Evolutionary conservation across 306 rosid genomes (phyloP), one percentile per base, ranked within the genome.

Genomic region (Glycine soja): DNA sequence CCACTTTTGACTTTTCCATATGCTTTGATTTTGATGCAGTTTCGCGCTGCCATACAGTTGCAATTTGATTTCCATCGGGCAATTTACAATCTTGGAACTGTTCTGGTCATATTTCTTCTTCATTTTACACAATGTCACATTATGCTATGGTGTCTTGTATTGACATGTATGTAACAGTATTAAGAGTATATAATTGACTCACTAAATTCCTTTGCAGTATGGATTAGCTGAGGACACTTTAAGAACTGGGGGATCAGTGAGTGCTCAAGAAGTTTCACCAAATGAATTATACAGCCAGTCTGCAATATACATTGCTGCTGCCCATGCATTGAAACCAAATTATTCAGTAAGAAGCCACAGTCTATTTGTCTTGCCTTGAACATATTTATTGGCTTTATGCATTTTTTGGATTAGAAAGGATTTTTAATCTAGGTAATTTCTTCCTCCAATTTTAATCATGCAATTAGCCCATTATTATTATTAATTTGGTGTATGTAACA

Each of bases 1-100:
- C 68, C 53, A 48, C 32, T 70, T 53, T 75, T 82, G 78, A 34
- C 62, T 70, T 80, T 75, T 13, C 65, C 59, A 40, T 87, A 43
- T 24, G 30, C 30, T 24, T 24, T 24, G 30, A 24, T 82, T 85
- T 79, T 64, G 77, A 59, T 90, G 92, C 92, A 96, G 99, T 96
- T 96, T 78, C 99, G 99, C 32, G 91, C 97, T 10, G 99, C 99
- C 81, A 96, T 96, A 77, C 97, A 88, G 83, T 92, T 96, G 91
- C 99, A 96, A 64, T 96, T 90, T 89, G 99, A 96, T 88, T 96
- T 96, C 86, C 98, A 96, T 87, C 93, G 99, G 82, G 99, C 99
- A 80, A 93, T 96, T 80, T 96, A 96, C 93, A 96, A 93, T 82
- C 98, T 96, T 76, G 99, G 99, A 83, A 96, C 99, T 84, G 99